Evolutionary conservation across 1,139 yeast genomes (phyloP).

Genomic region (Blastobotrys persicus): DNA sequence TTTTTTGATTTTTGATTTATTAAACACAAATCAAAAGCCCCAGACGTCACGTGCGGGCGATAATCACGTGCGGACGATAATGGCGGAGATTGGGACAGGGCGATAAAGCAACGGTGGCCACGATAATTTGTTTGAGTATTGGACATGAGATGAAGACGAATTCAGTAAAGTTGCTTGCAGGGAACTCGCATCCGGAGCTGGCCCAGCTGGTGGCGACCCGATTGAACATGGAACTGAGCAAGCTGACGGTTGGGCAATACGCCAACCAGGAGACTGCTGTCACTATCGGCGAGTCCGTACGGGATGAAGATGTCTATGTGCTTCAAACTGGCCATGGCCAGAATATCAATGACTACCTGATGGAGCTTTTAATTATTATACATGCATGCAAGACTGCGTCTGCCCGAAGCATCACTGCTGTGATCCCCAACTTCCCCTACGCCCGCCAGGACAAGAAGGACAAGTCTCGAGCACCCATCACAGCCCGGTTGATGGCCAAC

Average conservation of each 20-base stretch:
- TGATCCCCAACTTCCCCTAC: slow-evolving; percentile 94
- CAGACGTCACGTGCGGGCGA: not conserved
- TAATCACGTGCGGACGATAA: too few species aligned
- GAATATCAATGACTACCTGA: slow-evolving; percentile 75
- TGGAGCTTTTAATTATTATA: slow-evolving; percentile 86
- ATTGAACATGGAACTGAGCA: slow-evolving; percentile 41
- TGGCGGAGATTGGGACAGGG: too few species aligned
- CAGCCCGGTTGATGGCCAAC: slow-evolving; percentile 93
- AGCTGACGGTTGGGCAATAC: slow-evolving; percentile 46
- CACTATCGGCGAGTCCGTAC: slow-evolving; percentile 88
- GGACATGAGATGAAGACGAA: not conserved
- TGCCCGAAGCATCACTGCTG: slow-evolving; percentile 92
- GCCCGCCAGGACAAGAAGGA: slow-evolving; percentile 98
- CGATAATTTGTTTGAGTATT: too few species aligned
- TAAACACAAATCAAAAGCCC: too few species aligned
- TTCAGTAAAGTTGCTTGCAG: slow-evolving; percentile 71
- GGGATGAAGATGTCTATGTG: slow-evolving; percentile 89
- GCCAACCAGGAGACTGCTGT: slow-evolving; percentile 78
- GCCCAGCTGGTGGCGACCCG: slow-evolving; percentile 71
- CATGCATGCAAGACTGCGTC: slow-evolving; percentile 94
- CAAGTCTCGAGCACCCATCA: slow-evolving; percentile 93
- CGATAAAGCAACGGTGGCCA: too few species aligned
- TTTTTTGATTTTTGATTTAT: too few species aligned
- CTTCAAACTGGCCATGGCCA: slow-evolving; percentile 86
- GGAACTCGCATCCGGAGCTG: slow-evolving; percentile 87